Base-by-base conservation (phyloP, 208 protist genomes). In the Wallacemonas sp. region DNA sequence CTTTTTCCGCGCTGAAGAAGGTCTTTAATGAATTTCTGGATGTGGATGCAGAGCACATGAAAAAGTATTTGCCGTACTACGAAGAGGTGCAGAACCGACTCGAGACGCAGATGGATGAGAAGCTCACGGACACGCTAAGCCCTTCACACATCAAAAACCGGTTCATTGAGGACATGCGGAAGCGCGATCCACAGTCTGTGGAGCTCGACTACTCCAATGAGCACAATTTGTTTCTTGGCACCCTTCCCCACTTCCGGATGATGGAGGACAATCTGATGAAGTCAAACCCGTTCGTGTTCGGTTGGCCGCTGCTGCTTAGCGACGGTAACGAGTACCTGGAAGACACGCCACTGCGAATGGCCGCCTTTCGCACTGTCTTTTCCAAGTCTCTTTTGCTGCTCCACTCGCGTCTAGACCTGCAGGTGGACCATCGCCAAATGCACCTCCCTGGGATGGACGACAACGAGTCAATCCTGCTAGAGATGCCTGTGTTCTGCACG, bases 251-350 rank as follows among this genome's bases (percentile, higher is more conserved):
- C 70, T 94, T 95, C 72, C 81, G 86, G 4, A 57, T 92, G 11
- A 62, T 91, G 14, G 90, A 97, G 70, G 84, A 95, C 61, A 65
- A 67, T 4, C 70, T 95, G 57, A 92, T 97, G 85, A 95, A 95
- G 71, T 81, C 70, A 20, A 98, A 97, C 65, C 79, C 94, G 1
- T 98, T 96, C 74, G 77, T 98, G 18, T 98, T 97, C 79, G 90
- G 89, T 10, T 97, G 91, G 89, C 94, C 94, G 10, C 61, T 97
- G 23, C 57, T 98, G 42, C 71, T 96, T 55, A 93, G 91, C 55
- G 87, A 95, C 50, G 88, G 88, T 16, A 97, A 97, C 70, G 72
- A 87, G 49, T 70, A 91, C 63, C 71, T 94, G 41, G 78, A 95
- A 44, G 89, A 91, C 46, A 92, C 87, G 1, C 80, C 82, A 26